phyloP scores from a whole-genome alignment of 1,284 basidiomycete genomes.

The Tylopilus orsonianus region DNA sequence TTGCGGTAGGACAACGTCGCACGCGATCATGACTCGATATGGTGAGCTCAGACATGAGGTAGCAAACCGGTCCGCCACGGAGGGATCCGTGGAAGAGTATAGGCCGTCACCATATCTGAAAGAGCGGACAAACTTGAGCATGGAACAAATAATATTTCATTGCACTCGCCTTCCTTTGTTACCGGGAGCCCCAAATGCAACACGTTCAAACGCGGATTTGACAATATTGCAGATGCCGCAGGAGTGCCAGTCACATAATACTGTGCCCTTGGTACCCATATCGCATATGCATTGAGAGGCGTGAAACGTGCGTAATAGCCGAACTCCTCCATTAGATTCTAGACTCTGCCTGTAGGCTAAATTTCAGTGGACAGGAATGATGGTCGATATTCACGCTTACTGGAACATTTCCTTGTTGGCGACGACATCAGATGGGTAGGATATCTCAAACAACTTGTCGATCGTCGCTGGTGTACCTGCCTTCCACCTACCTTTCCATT shows the following conservation, averaged over 20 bases:
- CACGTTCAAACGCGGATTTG: conserved; percentile 52
- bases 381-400: conserved; percentile 36
- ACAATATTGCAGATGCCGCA: conserved; percentile 62
- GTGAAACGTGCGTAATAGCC: conserved; percentile 56
- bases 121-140: conserved; percentile 1
- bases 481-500: conserved; percentile 50
- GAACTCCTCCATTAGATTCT: conserved; percentile 31
- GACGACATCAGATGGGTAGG: conserved; percentile 27
- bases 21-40: conserved; percentile 60
- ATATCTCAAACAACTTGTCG: conserved; percentile 54
- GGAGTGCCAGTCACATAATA: conserved; percentile 53
- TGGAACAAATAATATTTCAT: not conserved
- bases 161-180: conserved; percentile 51
- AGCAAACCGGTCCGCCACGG: conserved; percentile 51
- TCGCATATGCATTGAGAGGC: conserved; percentile 65
- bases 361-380: conserved; percentile 8
- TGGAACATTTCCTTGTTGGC: conserved; percentile 46
- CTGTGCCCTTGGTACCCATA: conserved; percentile 49
- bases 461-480: conserved; percentile 39
- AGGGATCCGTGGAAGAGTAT: conserved; percentile 58
- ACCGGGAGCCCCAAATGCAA: conserved; percentile 51
- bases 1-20: conserved; percentile 49
- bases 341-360: conserved; percentile 28
- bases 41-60: conserved; percentile 63
- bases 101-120: conserved; percentile 54